Evolutionary conservation across 2,329 filamentous ascomycete species (phyloP), one percentile per base, ranked within the genome.

Genomic region (Calonectria pteridis): DNA sequence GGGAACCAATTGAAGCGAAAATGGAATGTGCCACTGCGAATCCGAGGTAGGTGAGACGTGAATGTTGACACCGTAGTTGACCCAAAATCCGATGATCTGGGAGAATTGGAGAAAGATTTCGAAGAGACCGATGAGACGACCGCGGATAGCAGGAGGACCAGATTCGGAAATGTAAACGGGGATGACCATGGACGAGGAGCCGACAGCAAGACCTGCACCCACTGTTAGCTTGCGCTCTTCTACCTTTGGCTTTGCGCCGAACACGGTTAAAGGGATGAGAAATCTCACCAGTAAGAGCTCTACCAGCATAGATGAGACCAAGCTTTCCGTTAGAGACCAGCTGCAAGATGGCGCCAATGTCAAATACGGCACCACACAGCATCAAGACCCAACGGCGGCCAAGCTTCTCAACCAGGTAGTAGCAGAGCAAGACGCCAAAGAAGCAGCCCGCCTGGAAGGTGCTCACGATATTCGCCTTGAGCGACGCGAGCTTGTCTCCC

Each of bases 101-200:
- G 86, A 87, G 10, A 88, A 82, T 13, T 87, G 87, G 20, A 88
- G 87, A 84, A 88, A 88, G 74, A 89, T 86, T 76, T 89, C 87
- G 1, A 87, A 86, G 13, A 89, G 80, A 33, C 88, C 88, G 33
- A 89, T 87, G 23, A 89, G 87, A 28, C 88, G 79, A 77, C 89
- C 89, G 79, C 90, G 86, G 55, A 86, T 88, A n/a, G 85, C 86
- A 0, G 89, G 87, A 76, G 89, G 88, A 0, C 89, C 87, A 77
- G 87, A 88, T 80, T 92, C 90, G 2, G 89, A 88, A 63, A 91
- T 88, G 79, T 91, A 92, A 40, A 91, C 86, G 4, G 89, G 90
- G 2, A 91, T 88, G 35, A 87, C 85, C 83, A 89, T 88, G 18
- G 85, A 86, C 65, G 88, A 82, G 14, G 88, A 76, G 14, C 88